Evolutionary conservation across 495 filamentous ascomycete species (phyloP), one percentile per base, ranked within the genome.

Genomic region (Penicillium canariense): DNA sequence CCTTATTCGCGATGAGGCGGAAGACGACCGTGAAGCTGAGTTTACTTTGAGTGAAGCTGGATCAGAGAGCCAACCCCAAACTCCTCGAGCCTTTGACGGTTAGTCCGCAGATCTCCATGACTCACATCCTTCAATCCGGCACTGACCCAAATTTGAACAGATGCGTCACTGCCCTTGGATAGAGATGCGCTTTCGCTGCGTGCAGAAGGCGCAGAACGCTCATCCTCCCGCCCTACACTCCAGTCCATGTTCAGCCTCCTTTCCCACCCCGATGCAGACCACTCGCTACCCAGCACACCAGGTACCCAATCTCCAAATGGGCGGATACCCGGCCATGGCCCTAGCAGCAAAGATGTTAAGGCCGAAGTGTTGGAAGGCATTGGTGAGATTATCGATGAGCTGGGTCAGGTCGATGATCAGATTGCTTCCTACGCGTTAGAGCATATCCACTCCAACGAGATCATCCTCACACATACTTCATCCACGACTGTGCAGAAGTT

Each of bases 301-400:
- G 70, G 66, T 36, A 66, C 75, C 12, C 66, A 68, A 20, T 78
- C 77, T 11, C 72, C 77, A 4, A 66, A 56, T 15, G 71, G 67
- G n/a, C 62, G 70, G 39, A 68, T 79, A 9, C 44, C 58, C 7
- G 56, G 61, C 11, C 68, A 71, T 32, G 55, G 59, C n/a, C 67
- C 58, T 20, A 26, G 43, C 12, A 63, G 59, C 55, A 75, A 77
- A 66, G 85, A 92, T 53, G 76, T 96, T 35, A 88, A 88, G 51
- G 88, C 88, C n/a, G 91, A 96, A 68, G 87, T 96, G 3, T 78
- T 93, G 54, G 87, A 90, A 62, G 91, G 90, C 20, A 91, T 97
- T 53, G 81, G 86, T 55, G 92, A 97, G 68, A 89, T 97, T 30
- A 88, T 91, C 65, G 92, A 97, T 62, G 92, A 97, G 68, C 81